These are phyloP conservation scores for Xerocomus cyaneibrunnescens DNA, from an alignment of 1,284 basidiomycete genomes.

Conservation along the genomic window DNA sequence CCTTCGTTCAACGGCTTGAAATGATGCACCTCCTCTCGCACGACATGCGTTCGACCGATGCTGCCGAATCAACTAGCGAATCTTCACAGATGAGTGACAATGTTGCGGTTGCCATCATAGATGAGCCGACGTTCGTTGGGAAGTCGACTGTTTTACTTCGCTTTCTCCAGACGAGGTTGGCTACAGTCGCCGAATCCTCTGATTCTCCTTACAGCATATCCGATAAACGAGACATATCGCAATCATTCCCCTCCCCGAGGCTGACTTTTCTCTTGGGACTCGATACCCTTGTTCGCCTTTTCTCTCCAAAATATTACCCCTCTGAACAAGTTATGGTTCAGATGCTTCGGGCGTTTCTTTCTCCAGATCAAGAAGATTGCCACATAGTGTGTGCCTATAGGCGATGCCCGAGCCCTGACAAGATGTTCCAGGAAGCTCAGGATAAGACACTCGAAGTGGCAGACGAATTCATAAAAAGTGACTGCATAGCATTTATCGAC, in stretches of 20 bases:
- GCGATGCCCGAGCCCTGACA: conserved; percentile 15
- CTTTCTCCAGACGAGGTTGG: conserved; percentile 47
- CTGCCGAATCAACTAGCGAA: conserved; percentile 4
- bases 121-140: conserved; percentile 86
- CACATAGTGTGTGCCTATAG: conserved; percentile 73
- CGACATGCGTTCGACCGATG: conserved; percentile 39
- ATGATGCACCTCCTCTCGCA: conserved; percentile 77
- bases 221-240: conserved; percentile 9
- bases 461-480: conserved; percentile 51
- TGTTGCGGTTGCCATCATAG: conserved; percentile 79
- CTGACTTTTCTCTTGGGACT: conserved; percentile 78
- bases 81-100: conserved; percentile 38
- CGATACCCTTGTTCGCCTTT: conserved; percentile 87
- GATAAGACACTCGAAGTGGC: conserved; percentile 37
- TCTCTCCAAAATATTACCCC: conserved; percentile 78
- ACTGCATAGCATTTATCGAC: conserved; percentile 58
- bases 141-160: conserved; percentile 70
- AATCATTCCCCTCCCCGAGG: conserved; percentile 35
- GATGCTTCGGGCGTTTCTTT: conserved; percentile 64
- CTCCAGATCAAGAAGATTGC: conserved; percentile 57
- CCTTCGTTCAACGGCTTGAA: conserved; percentile 69
- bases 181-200: conserved; percentile 16
- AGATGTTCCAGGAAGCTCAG: conserved; percentile 32
- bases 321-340: conserved; percentile 52
- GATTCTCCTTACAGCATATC: background rate